Percentiles rank a stretch among this genome's conserved stretches.
phyloP scores from a whole-genome alignment of 2,329 filamentous ascomycete genomes.

The Cladobotryum mycophilum region DNA sequence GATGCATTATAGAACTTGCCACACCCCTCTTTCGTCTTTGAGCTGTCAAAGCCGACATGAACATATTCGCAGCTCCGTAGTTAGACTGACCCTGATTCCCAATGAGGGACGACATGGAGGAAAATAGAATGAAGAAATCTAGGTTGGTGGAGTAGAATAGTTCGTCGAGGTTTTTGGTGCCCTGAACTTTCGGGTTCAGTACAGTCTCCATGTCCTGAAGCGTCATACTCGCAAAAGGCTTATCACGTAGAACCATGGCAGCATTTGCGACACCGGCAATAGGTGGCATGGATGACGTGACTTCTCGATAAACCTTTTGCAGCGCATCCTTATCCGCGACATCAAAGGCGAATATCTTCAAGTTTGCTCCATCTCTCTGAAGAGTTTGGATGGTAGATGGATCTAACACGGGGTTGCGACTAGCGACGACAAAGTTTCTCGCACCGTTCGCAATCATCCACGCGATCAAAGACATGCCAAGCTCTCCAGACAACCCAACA shows the following conservation, averaged over 20 bases:
- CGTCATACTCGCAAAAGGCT: neutral
- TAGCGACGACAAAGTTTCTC: no score
- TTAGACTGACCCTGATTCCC: conserved; percentile 33
- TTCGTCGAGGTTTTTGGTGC: neutral
- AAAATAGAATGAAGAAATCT: conserved; percentile 31
- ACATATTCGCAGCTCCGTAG: conserved; percentile 39
- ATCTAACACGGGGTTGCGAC: no score
- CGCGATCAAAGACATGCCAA: no score
- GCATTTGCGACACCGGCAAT: neutral
- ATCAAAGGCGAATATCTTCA: no score
- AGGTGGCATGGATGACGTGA: neutral
- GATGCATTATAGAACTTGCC: no score
- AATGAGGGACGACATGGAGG: conserved; percentile 21
- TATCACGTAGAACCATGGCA: neutral
- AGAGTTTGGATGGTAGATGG: no score
- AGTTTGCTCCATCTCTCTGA: no score
- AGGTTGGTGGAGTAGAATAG: conserved; percentile 11
- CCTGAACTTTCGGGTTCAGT: neutral
- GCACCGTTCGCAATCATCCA: no score
- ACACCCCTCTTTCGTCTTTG: no score
- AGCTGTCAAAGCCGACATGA: conserved; percentile 8
- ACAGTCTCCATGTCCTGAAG: neutral
- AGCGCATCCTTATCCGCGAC: no score
- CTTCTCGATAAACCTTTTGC: no score
- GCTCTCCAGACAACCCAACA: no score